Evolutionary conservation across 306 rosid species (phyloP), one percentile per base, ranked within the genome.

Genomic region (Citrullus mucosospermus): DNA sequence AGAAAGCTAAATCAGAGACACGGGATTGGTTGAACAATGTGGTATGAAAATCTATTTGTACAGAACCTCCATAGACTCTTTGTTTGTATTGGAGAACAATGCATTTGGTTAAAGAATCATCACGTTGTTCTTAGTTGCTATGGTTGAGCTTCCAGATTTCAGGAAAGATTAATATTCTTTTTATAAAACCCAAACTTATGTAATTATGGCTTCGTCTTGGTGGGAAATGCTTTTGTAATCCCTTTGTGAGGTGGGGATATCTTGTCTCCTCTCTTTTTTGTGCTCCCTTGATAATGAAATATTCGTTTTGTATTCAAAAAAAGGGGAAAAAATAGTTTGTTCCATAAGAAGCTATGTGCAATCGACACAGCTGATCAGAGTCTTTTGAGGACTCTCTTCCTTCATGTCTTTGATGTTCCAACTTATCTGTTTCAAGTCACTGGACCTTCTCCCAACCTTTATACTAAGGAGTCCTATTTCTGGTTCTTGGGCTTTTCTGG

Each of bases 1-100:
- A 95, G 92, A 95, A 91, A 85, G 99, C 97, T 70, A 95, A 92
- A 80, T 84, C 97, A 39, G 99, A 95, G 90, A 89, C 99, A 12
- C 89, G 99, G 84, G 99, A 95, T 85, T 95, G 99, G 99, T 85
- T 95, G 84, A 95, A 95, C 85, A 92, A 76, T 82, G 92, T 95
- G 99, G 99, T 95, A 95, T 30, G 94, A 69, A 78, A 65, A 77
- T 73, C 72, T 20, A 41, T 43, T 75, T 84, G 80, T 80, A 38
- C 56, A 57, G 82, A 18, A 34, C 3, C 62, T 74, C 9, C 6
- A 8, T 74, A 74, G 46, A 0, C 36, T 86, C 53, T 57, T 28
- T 13, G 22, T 46, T 9, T 78, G 9, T 56, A 59, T 58, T 38
- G 28, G 62, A 32, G 25, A 54, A 30, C 46, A 74, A 17, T 32